Base-by-base conservation (phyloP, 768 basidiomycete species). In the Kwoniella shandongensis region DNA sequence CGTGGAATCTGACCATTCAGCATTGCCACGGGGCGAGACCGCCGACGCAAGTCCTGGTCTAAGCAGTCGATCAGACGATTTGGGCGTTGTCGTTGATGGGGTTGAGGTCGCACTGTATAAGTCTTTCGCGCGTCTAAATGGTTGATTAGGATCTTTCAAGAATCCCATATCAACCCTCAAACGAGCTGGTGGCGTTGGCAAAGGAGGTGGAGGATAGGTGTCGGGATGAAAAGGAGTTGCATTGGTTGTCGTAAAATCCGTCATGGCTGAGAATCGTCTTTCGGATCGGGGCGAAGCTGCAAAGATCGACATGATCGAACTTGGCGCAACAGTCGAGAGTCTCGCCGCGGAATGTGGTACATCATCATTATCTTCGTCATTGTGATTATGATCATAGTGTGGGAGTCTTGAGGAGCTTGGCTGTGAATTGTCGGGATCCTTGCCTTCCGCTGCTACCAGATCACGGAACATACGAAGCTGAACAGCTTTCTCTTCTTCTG, bases 401-500 rank as follows among this genome's bases (percentile, higher is more conserved):
- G 6, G 22, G 17, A 13, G 41, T 42, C 41, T 23, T 20, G 25
- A 42, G 13, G 41, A 0, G 25, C 18, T 20, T 42, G 13, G 41
- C 25, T 42, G 41, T 20, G 18, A 11, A 42, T 23, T 18, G 26
- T 44, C 41, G 11, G 20, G 18, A 26, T 27, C 27, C 26, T 27
- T 15, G 12, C 44, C 42, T 12, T 7, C 26, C 17, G 44, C 25
- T 27, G 4, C 23, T 6, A 2, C 25, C 26, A 5, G 44, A 29
- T 26, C 25, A 6, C 23, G 25, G 36, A 55, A 55, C 23, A 55
- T 8, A 36, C 36, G 44, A n/a, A 55, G 45, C 27, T 55, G 54
- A 25, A 44, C 54, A 13, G 54, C 54, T 36, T 55, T 55, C 36
- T 55, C 54, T 55, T 55, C 54, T 32, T 35, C 42, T n/a, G 54